phyloP scores from a whole-genome alignment of 495 filamentous ascomycete species.

The Neurospora terricola region DNA sequence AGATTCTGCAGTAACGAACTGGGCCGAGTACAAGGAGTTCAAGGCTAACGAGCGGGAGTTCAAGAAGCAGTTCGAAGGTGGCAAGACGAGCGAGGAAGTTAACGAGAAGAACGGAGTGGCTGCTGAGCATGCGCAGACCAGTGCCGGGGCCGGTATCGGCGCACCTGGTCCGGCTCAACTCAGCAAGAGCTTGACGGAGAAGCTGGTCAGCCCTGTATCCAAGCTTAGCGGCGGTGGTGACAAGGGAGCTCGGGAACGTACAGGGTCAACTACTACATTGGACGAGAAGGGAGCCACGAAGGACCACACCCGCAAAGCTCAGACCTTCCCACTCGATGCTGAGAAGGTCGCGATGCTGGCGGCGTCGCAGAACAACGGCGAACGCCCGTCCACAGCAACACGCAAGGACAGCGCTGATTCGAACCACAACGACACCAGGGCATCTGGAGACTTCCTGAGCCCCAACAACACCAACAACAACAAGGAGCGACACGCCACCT shows the following conservation, averaged over 20 bases:
- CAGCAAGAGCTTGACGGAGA: conserved; percentile 9
- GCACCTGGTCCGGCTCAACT: conserved; percentile 18
- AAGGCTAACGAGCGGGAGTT: conserved; percentile 70
- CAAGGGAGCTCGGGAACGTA: neutral
- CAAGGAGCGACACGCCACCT: conserved; percentile 34
- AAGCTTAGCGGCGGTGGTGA: neutral
- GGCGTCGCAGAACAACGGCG: neutral
- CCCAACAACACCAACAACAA: conserved; percentile 10
- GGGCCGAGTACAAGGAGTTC: conserved; percentile 91
- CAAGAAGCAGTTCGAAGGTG: conserved; percentile 49
- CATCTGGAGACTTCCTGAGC: conserved; percentile 4
- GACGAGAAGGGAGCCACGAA: conserved; percentile 15
- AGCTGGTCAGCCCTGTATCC: conserved; percentile 1
- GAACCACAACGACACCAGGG: conserved; percentile 1
- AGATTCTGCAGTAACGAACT: conserved; percentile 84
- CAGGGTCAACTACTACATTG: neutral
- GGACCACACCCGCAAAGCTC: neutral
- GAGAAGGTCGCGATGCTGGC: neutral
- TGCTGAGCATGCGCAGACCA: conserved; percentile 4
- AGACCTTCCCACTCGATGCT: neutral
- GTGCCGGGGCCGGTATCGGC: conserved; percentile 20
- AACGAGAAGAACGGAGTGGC: conserved; percentile 16
- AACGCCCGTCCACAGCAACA: neutral
- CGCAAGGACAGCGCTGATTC: neutral
- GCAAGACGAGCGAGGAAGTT: conserved; percentile 29